Base-by-base conservation (phyloP, 257 asterid genomes). In the Nicotiana tomentosiformis region DNA sequence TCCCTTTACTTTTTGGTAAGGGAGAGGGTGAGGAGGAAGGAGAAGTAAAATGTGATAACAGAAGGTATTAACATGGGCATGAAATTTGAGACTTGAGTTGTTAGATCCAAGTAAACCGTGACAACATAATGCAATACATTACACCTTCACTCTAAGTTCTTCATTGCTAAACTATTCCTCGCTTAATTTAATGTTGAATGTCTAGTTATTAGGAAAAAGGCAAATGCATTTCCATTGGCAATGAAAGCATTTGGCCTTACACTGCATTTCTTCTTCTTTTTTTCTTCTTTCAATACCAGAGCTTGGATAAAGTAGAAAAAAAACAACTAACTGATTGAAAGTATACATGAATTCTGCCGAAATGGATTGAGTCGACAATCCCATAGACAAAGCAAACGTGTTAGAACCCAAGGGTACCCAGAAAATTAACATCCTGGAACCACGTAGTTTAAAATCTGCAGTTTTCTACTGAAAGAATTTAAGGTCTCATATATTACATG, bases 381-480 rank as follows among this genome's bases (percentile, higher is more conserved):
- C 39, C 69, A 29, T 35, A 26, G 7, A 39, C 33, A 12, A 69
- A 69, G 77, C 5, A 39, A 69, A 43, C 20, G 6, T 43, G 12
- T 43, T 70, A 46, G 18, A 70, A 43, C 20, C 56, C 20, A 70
- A 70, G 35, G 60, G 20, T 70, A 20, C 58, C 49, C 23, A 11
- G 58, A 43, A 32, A 39, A 26, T 43, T 70, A 69, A n/a, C 57
- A 69, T 20, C 35, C 58, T 70, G 58, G 69, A 70, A 43, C 51
- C 55, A 32, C 35, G 1, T 20, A 70, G 58, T 20, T 43, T n/a
- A 37, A 37, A 69, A 37, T 69, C 77, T 37, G 32, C 12, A 10
- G 78, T n/a, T 70, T 70, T 70, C 77, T 37, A 69, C 77, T 10
- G 12, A 70, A n/a, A 43, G 78, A 70, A 70, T 43, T 70, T 43